Base-by-base conservation (phyloP, 805 yeast species). In the Candida sakaeoensis region DNA sequence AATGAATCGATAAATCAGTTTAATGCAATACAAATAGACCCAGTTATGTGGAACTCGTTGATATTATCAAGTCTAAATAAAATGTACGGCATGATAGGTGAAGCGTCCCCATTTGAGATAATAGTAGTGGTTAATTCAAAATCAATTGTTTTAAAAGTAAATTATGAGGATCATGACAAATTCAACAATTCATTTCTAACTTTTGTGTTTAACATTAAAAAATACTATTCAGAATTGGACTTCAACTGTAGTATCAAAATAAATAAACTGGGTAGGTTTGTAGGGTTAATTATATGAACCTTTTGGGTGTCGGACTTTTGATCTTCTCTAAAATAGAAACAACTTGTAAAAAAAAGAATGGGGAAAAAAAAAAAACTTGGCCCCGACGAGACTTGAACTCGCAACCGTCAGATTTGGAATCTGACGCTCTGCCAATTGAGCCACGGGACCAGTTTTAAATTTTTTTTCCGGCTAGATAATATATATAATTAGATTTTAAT, bases 351-450 rank as follows among this genome's bases (percentile, higher is more conserved):
- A 26, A 26, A 26, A 12, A 10, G 5, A 29, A 29, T 15, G 10
- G 7, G 15, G 6, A 31, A 31, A 33, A 33, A 33, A 8, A 13
- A 13, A 33, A n/a, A n/a, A n/a, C n/a, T n/a, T 77, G 82, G 77
- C 78, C 75, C 81, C 80, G 81, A 78, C 84, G 79, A 83, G 84
- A 78, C 76, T 78, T 74, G 84, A 78, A 78, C 84, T 83, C 79
- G 84, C 84, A 78, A 73, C 84, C 84, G 76, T 77, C 77, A 79
- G 84, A 77, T 77, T 52, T 58, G 63, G 63, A 58, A 49, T 57
- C 63, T 51, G 54, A 57, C 49, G 54, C 63, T 58, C 63, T 58
- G 57, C 63, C 63, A 57, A 40, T 49, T 52, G 56, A 52, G 56
- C 56, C 53, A 52, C 56, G 49, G 54, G 53, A 50, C 48, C 56